Conservation (phyloP, 306 rosid genomes). For the Sophora flavescens region DNA sequence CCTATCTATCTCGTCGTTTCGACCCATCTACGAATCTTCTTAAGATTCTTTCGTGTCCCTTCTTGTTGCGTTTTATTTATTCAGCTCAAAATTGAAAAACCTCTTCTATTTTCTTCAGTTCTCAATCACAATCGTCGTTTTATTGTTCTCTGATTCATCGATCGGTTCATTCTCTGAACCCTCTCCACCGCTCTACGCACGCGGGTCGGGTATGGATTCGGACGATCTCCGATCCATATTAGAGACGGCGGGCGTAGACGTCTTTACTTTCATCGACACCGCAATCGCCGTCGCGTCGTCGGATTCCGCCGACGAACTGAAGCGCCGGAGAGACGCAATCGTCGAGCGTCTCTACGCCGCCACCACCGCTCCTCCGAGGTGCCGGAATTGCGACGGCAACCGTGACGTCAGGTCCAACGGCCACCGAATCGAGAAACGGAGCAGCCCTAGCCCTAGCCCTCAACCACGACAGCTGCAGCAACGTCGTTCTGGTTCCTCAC, state of each 20-base stretch:
- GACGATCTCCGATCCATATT: slow-evolving; percentile 85
- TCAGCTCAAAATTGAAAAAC: not conserved
- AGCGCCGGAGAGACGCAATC: slow-evolving; percentile 78
- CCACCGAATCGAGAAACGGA: slow-evolving; percentile 40
- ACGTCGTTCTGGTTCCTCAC: slow-evolving; percentile 53
- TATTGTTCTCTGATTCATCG: slow-evolving; percentile 30
- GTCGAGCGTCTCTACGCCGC: slow-evolving; percentile 76
- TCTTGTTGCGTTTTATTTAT: not conserved
- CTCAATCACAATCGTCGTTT: not conserved
- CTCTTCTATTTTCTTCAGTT: not conserved
- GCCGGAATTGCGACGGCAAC: slow-evolving; percentile 59
- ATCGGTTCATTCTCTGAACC: not conserved
- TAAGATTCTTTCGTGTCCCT: slow-evolving; percentile 16
- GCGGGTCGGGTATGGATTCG: slow-evolving; percentile 65
- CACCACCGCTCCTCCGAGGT: slow-evolving; percentile 46
- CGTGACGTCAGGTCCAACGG: slow-evolving; percentile 30
- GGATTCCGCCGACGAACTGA: slow-evolving; percentile 71
- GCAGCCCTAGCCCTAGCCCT: slow-evolving; percentile 47
- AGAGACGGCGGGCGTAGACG: slow-evolving; percentile 82
- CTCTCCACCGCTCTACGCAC: not conserved
- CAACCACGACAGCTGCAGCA: slow-evolving; percentile 17
- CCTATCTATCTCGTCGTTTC: slow-evolving; percentile 39
- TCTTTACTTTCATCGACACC: slow-evolving; percentile 84
- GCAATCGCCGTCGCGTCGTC: slow-evolving; percentile 81
- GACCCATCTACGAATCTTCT: slow-evolving; percentile 33